phyloP scores from a whole-genome alignment of 192 early-diverging fungal genomes.

The Gonapodya sp. region DNA sequence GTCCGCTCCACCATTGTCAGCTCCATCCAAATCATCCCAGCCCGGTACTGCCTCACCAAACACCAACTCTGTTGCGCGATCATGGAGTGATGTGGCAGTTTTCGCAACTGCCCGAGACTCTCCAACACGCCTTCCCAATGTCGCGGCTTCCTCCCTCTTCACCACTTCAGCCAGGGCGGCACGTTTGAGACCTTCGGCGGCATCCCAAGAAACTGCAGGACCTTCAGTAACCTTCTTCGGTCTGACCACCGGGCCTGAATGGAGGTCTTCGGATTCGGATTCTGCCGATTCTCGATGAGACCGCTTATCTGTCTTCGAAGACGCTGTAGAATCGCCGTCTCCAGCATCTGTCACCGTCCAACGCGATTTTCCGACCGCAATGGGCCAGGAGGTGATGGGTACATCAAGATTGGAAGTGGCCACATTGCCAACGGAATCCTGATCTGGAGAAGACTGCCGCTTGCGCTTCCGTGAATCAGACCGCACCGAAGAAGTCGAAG shows the following conservation, averaged over 20 bases:
- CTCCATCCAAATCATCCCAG: neutral
- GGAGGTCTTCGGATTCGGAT: too few relatives aligned
- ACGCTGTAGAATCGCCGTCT: too few relatives aligned
- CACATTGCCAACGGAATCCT: too few relatives aligned
- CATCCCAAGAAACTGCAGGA: neutral
- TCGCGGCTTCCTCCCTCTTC: neutral
- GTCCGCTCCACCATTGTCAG: neutral
- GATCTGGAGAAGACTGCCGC: too few relatives aligned
- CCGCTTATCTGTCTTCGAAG: too few relatives aligned
- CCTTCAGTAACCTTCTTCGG: neutral
- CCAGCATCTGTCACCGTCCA: too few relatives aligned
- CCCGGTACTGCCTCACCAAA: neutral
- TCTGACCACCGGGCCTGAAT: neutral
- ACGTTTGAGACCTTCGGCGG: neutral
- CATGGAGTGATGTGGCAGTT: neutral
- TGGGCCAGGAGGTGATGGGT: too few relatives aligned
- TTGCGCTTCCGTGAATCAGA: too few relatives aligned
- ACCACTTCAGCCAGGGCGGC: constrained; percentile 2
- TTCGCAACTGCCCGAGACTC: neutral
- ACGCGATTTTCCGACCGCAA: too few relatives aligned
- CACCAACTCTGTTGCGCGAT: neutral
- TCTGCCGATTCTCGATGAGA: too few relatives aligned
- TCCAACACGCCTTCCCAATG: neutral
- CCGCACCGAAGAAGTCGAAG: too few relatives aligned
- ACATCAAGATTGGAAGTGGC: too few relatives aligned